Evolutionary conservation across 176 grass and related monocot genomes (phyloP).

Genomic region (Avena eriantha): DNA sequence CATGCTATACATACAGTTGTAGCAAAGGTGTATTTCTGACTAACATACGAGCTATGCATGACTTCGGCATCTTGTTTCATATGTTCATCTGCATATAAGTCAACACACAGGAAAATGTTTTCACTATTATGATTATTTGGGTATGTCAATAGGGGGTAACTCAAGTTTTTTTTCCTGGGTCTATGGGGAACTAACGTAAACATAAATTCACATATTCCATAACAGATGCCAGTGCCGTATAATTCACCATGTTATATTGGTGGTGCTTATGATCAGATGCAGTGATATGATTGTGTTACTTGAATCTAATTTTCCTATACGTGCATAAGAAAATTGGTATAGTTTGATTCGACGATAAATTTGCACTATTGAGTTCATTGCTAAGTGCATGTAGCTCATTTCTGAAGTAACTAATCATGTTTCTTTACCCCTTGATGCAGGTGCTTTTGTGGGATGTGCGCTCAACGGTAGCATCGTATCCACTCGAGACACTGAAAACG

Average conservation of each 20-base stretch:
- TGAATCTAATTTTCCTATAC: not conserved
- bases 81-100: slow-evolving; percentile 10
- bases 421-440: slow-evolving; percentile 46
- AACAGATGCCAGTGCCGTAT: not conserved
- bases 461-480: slow-evolving; percentile 83
- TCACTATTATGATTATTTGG: not conserved
- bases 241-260: not conserved
- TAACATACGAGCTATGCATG: not conserved
- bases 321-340: not conserved
- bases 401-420: slow-evolving; percentile 49
- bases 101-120: not conserved
- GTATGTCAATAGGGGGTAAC: not conserved
- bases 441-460: slow-evolving; percentile 89
- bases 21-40: slow-evolving; percentile 73
- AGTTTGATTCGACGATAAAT: not conserved
- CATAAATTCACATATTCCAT: not conserved
- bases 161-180: not conserved
- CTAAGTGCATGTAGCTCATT: not conserved
- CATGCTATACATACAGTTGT: slow-evolving; percentile 94
- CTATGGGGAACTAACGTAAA: not conserved
- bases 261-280: slow-evolving; percentile 1
- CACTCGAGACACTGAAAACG: slow-evolving; percentile 65
- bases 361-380: not conserved
- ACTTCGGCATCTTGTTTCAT: not conserved
- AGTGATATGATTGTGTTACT: not conserved